Base-by-base conservation (phyloP, 495 filamentous ascomycete species). In the Penicillium simplicissimum region DNA sequence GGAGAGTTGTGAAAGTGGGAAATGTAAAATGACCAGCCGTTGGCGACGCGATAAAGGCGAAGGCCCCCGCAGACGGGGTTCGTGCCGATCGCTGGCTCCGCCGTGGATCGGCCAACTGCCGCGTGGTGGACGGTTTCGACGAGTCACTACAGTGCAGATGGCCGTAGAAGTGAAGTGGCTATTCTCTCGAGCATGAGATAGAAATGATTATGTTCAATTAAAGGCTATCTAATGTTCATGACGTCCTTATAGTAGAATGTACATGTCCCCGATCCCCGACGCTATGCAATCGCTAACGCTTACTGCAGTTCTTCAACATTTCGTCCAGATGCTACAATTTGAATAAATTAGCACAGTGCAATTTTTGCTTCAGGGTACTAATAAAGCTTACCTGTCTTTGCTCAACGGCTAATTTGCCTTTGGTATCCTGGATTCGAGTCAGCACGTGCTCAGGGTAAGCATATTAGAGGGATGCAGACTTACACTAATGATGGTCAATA, bases 401-500 rank as follows among this genome's bases (percentile, higher is more conserved):
- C 66, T 96, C 92, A 15, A 70, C 75, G 36, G 90, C 91, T 74
- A 95, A 71, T 77, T 91, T 92, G 21, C 92, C 92, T 61, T 85
- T 84, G 60, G 86, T 85, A 76, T 93, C 92, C 74, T 83, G 59
- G 36, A 1, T 15, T 43, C 31, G 6, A n/a, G 60, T 76, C 38
- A 76, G 74, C 57, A 69, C 52, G n/a, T 17, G 10, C 9, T 42
- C 34, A 3, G n/a, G 7, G 21, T 13, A 5, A 7, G 23, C n/a
- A 7, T 31, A 1, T 33, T 36, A 0, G 49, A 15, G 10, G 45
- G 17, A n/a, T 17, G 8, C 1, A 31, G 53, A 76, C 78, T 35
- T 76, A 85, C 83, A 66, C 88, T 88, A 62, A 98, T 88, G 61
- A 98, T 96, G 9, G 96, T 96, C 74, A 92, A 74, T 10, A 98